phyloP scores from a whole-genome alignment of 176 grass and related monocot species.

The Areca catechu region DNA sequence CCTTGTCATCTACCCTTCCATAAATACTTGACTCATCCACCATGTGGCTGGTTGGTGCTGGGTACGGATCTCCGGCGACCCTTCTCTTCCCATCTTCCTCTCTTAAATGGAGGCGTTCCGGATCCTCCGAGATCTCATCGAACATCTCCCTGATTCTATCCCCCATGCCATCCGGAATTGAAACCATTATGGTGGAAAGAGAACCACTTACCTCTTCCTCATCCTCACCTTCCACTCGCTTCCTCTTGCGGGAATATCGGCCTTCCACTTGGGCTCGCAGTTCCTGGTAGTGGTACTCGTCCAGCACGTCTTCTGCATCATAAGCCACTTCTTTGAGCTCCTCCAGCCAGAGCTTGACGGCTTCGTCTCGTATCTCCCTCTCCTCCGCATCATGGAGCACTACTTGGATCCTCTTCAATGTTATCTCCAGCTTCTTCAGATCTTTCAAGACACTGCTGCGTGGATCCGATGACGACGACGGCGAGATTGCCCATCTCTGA shows the following conservation, averaged over 20 bases:
- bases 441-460: no score
- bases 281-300: conserved; percentile 19
- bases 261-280: neutral
- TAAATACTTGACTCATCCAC: conserved; percentile 25
- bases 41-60: conserved; percentile 18
- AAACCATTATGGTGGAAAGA: neutral
- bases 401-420: no score
- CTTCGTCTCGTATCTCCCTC: no score
- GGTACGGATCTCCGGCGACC: neutral
- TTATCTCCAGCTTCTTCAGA: no score
- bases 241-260: conserved; percentile 7
- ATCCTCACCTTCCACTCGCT: neutral
- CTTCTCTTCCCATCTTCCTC: conserved; percentile 20
- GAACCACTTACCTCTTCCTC: neutral
- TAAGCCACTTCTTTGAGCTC: neutral
- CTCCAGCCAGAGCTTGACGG: no score
- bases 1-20: conserved; percentile 30
- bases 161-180: neutral
- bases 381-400: no score
- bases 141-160: conserved; percentile 28
- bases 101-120: conserved; percentile 4
- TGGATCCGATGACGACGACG: no score
- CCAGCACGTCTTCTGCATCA: conserved; percentile 31
- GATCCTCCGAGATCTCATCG: conserved; percentile 28
- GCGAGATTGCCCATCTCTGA: no score